A percentile compares a stretch with the other conserved stretches of the same genome.
Evolutionary conservation across 805 yeast genomes (phyloP).

Genomic region (Wickerhamiella slavikovae): DNA sequence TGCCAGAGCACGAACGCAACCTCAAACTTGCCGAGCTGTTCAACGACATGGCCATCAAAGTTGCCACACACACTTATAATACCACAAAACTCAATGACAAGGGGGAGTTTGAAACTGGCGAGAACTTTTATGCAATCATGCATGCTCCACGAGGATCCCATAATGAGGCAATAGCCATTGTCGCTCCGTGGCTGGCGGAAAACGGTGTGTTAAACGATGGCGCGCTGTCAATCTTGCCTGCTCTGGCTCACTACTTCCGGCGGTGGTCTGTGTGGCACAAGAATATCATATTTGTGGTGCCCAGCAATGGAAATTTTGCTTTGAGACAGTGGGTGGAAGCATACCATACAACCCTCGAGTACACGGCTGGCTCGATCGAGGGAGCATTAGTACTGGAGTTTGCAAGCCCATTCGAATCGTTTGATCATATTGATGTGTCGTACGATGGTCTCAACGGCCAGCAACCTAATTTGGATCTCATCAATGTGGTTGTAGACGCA

Average conservation of each 20-base stretch:
- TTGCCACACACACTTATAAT: conserved; percentile 25
- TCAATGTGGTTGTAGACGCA: conserved; percentile 61
- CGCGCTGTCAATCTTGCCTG: conserved; percentile 53
- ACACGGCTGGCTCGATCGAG: conserved; percentile 86
- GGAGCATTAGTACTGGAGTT: conserved; percentile 75
- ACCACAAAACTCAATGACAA: conserved; percentile 10
- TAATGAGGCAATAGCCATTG: conserved; percentile 82
- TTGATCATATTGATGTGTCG: conserved; percentile 50
- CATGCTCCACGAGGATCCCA: conserved; percentile 93
- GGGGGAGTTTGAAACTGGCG: conserved; percentile 19
- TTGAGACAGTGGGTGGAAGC: conserved; percentile 84
- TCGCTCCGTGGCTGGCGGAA: conserved; percentile 67
- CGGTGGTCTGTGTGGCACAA: conserved; percentile 91
- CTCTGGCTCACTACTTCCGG: conserved; percentile 60
- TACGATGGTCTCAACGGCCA: conserved; percentile 92
- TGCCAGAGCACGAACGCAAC: conserved; percentile 15
- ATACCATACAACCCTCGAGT: conserved; percentile 64
- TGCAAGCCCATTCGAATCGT: conserved; percentile 41
- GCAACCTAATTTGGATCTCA: conserved; percentile 76
- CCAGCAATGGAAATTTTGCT: conserved; percentile 46
- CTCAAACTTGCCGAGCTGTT: conserved; percentile 34
- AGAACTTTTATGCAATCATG: conserved; percentile 53
- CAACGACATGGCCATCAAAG: conserved; percentile 48
- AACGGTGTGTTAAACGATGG: conserved; percentile 52
- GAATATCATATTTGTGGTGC: conserved; percentile 70